phyloP scores from a whole-genome alignment of 169 alveolate species.

The Cryptosporidium sp. region DNA sequence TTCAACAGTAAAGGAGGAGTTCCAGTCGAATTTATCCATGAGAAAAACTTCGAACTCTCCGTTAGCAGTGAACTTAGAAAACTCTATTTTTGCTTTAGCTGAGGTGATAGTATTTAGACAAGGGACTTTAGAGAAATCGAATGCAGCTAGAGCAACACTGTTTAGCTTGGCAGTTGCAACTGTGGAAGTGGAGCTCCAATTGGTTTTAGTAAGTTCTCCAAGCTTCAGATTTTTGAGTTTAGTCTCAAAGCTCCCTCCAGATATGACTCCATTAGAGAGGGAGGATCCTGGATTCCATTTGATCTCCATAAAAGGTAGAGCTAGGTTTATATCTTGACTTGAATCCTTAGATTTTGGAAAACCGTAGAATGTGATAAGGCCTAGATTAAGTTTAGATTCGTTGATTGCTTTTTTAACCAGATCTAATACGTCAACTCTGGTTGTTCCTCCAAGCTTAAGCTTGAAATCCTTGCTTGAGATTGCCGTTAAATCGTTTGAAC shows the following conservation, averaged over 20 bases:
- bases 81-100: conserved; percentile 41
- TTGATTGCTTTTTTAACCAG: conserved; percentile 12
- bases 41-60: conserved; percentile 40
- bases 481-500: background rate
- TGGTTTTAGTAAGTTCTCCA: conserved; percentile 15
- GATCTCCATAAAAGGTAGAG: conserved; percentile 49
- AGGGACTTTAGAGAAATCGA: conserved; percentile 58
- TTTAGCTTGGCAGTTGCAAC: conserved; percentile 28
- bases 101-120: conserved; percentile 41
- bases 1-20: conserved; percentile 37
- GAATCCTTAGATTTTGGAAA: background rate
- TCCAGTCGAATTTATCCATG: conserved; percentile 57
- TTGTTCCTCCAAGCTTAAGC: conserved; percentile 7
- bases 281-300: conserved; percentile 53
- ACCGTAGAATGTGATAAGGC: conserved; percentile 18
- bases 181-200: conserved; percentile 50
- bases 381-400: background rate
- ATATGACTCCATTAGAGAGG: conserved; percentile 31
- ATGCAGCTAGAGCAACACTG: conserved; percentile 16
- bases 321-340: background rate
- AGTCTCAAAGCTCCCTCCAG: conserved; percentile 42
- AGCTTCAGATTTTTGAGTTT: background rate
- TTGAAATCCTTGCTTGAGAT: conserved; percentile 52
- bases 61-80: conserved; percentile 33
- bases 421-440: conserved; percentile 22